phyloP scores from a whole-genome alignment of 2,329 filamentous ascomycete species.

The Fusarium sp. region DNA sequence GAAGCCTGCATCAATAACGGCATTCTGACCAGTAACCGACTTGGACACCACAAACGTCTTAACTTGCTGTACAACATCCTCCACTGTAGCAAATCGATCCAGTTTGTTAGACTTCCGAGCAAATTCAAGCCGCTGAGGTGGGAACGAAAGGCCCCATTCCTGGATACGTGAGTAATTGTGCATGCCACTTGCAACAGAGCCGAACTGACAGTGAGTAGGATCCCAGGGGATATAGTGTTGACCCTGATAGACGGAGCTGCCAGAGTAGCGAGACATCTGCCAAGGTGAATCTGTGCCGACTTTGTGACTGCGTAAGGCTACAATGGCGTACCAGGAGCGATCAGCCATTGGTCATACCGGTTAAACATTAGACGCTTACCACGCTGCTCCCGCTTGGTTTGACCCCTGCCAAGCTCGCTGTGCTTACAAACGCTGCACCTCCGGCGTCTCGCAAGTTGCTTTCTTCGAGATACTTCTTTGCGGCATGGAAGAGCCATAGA shows the following conservation, averaged over 20 bases:
- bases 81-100: not conserved
- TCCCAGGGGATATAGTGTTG: not conserved
- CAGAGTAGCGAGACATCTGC: not conserved
- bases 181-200: not conserved
- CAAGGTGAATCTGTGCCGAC: slow-evolving; percentile 1
- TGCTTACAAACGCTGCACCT: not conserved
- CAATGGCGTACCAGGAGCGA: not conserved
- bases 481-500: slow-evolving; percentile 6
- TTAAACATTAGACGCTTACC: not conserved
- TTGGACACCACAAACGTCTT: not conserved
- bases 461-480: slow-evolving; percentile 2
- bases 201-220: not conserved
- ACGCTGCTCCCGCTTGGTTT: slow-evolving; percentile 8
- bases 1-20: slow-evolving; percentile 20
- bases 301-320: slow-evolving; percentile 1
- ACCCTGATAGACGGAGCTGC: not conserved
- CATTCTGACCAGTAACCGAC: slow-evolving; percentile 2
- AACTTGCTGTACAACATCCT: not conserved
- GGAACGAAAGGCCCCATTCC: slow-evolving; percentile 1
- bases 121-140: not conserved
- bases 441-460: not conserved
- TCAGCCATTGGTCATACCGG: not conserved
- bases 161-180: not conserved
- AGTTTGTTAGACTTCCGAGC: not conserved
- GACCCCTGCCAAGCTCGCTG: not conserved